Base-by-base conservation (phyloP, 164 flowering plant genomes). In the Tetracentron sinense region DNA sequence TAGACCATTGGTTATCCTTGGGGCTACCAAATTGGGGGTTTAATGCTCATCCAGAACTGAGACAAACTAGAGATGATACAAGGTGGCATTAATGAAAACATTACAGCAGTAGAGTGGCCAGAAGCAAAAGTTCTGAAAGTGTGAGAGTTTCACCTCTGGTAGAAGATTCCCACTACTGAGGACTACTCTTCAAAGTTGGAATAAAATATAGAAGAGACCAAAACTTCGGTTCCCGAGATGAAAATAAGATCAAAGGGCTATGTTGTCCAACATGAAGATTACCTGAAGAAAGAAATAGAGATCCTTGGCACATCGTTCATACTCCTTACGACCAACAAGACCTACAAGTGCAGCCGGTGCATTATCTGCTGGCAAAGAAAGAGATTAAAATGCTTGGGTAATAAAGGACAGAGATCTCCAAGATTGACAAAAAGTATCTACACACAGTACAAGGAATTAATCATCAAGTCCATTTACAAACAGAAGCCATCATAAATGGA, bases 211-310 rank as follows among this genome's bases (percentile, higher is more conserved):
- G 2, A 38, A 3, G 19, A 23, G 44, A 61, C 22, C 20, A 31
- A 20, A 56, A 54, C 23, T 35, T 21, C 22, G 44, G 27, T 57
- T n/a, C 2, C 28, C 2, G 20, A 35, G 22, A n/a, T 46, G 8
- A n/a, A 21, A 25, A 6, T 58, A 22, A 46, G 27, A 42, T 28
- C 53, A 51, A 28, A 28, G 8, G 22, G 44, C 44, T 28, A 14
- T 22, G 50, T 47, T 38, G 54, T 49, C 25, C 51, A 58, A 12
- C 27, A 42, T 6, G 53, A 28, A 64, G 21, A 7, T 49, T 68
- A 95, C 99, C 99, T 95, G 97, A 79, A 92, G 84, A 72, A 95
- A 92, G 75, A 72, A 92, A 73, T 95, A 95, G 8, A 92, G 85
- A 82, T 95, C 99, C 71, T 85, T 81, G 3, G 94, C 97, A 79